Evolutionary conservation across 2,329 filamentous ascomycete genomes (phyloP), one percentile per base, ranked within the genome.

Genomic region (Nannizziopsis arthrosporioides): DNA sequence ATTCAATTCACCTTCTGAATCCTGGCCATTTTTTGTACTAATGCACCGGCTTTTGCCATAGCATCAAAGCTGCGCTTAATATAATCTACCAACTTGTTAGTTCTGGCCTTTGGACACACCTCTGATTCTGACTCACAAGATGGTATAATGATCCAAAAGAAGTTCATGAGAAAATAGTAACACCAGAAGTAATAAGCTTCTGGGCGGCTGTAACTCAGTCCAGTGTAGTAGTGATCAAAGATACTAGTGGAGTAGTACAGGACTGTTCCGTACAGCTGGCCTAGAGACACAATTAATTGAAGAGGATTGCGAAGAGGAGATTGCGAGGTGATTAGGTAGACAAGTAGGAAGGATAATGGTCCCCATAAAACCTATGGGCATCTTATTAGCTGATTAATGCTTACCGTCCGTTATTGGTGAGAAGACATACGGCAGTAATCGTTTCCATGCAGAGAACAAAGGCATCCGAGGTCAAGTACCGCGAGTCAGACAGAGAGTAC

Each of bases 361-460:
- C 79, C 79, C 79, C 78, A 82, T 56, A 70, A 67, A 22, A 73
- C 60, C 76, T 79, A n/a, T n/a, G n/a, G n/a, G n/a, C n/a, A n/a
- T n/a, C n/a, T n/a, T n/a, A n/a, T n/a, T n/a, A n/a, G n/a, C n/a
- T n/a, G n/a, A n/a, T n/a, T n/a, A n/a, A n/a, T 37, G 15, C 27
- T 31, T 46, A 17, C 15, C 37, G n/a, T 9, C 37, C n/a, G n/a
- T n/a, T 5, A 19, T 5, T 11, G 37, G 18, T 12, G 22, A n/a
- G n/a, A 32, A 7, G 38, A 46, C 80, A 59, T 68, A 89, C 84
- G 37, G 80, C 80, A 1, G 88, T 94, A 53, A 94, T 78, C 14
- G 76, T 79, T 72, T 94, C 88, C 64, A 94, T 82, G 63, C 84
- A 89, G n/a, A 94, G 71, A 56, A 92, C 87, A 58, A 94, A 88